phyloP scores from a whole-genome alignment of 768 basidiomycete genomes.

The Mrakia blollopis region DNA sequence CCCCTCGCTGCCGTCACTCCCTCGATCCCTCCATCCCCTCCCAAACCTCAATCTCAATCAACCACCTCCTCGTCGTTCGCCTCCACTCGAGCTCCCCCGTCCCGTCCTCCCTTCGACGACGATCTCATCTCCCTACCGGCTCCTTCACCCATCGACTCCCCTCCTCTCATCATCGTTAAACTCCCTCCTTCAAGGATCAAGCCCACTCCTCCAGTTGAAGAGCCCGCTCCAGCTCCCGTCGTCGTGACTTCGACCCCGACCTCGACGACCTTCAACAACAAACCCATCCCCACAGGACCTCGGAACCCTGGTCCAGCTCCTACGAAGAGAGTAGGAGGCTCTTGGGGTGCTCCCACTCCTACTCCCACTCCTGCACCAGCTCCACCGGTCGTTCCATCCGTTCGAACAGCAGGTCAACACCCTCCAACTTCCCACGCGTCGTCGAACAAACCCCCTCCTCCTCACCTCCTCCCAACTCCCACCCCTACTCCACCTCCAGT shows the following conservation, averaged over 20 bases:
- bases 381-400: too few species aligned
- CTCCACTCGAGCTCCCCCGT: neutral
- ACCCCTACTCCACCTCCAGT: neutral
- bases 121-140: neutral
- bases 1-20: neutral
- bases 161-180: constrained; percentile 1
- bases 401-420: too few species aligned
- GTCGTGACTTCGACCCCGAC: neutral
- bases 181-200: neutral
- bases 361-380: neutral
- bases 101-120: neutral
- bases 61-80: neutral
- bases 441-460: neutral
- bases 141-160: neutral
- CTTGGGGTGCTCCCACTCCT: neutral
- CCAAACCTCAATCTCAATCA: neutral
- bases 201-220: neutral
- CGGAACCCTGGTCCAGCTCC: neutral
- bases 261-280: neutral
- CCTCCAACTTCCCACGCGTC: neutral
- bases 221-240: neutral
- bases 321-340: neutral
- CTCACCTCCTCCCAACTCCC: neutral
- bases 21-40: neutral
- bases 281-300: neutral